A percentile compares a stretch with the other conserved stretches of the same genome.
phyloP scores from a whole-genome alignment of 257 asterid species.

The Anisodus acutangulus region DNA sequence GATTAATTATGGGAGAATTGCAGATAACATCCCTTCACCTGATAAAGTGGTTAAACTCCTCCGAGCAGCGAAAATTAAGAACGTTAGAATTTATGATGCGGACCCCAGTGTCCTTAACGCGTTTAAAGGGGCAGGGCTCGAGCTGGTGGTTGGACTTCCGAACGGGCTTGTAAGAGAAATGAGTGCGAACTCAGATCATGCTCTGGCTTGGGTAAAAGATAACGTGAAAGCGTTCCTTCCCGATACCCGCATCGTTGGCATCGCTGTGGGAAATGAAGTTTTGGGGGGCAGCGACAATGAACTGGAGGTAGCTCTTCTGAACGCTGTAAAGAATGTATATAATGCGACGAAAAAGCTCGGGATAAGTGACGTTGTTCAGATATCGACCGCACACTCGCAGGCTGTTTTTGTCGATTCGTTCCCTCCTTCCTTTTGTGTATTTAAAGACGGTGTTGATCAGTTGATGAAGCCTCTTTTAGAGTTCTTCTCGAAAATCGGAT shows the following conservation, averaged over 20 bases:
- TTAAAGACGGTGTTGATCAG: constrained; percentile 64
- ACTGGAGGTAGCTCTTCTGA: constrained; percentile 58
- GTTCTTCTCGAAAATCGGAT: constrained; percentile 67
- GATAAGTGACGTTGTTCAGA: constrained; percentile 59
- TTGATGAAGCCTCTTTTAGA: constrained; percentile 90
- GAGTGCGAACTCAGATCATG: constrained; percentile 69
- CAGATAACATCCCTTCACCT: constrained; percentile 93
- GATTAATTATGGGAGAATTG: constrained; percentile 91
- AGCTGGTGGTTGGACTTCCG: constrained; percentile 84
- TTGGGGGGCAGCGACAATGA: constrained; percentile 61
- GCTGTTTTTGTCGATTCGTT: constrained; percentile 73
- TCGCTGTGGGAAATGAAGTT: constrained; percentile 87
- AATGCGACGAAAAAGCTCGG: constrained; percentile 72
- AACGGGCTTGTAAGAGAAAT: constrained; percentile 70
- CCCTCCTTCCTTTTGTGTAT: constrained; percentile 91
- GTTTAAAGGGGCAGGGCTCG: constrained; percentile 84
- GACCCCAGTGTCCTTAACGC: constrained; percentile 84
- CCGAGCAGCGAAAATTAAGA: constrained; percentile 82
- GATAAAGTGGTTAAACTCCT: constrained; percentile 79
- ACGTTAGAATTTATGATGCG: constrained; percentile 82
- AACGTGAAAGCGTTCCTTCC: constrained; percentile 85
- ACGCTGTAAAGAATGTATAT: constrained; percentile 74
- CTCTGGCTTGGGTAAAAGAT: constrained; percentile 84
- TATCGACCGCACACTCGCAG: constrained; percentile 82
- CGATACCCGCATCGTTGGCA: constrained; percentile 80